phyloP scores from a whole-genome alignment of 1,139 yeast genomes.

The Taphrina pruni region DNA sequence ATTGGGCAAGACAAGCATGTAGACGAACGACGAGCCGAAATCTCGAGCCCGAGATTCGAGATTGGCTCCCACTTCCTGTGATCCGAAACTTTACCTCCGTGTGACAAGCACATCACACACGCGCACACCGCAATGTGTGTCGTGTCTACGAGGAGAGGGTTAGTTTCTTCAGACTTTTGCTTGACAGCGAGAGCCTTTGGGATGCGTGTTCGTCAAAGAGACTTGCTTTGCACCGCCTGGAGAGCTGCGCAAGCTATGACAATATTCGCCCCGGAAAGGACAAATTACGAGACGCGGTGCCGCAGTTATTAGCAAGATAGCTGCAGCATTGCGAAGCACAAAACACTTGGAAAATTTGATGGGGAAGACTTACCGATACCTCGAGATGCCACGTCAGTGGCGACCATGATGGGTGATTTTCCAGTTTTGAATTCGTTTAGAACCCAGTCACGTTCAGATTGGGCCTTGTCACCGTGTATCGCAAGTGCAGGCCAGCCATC shows the following conservation, averaged over 20 bases:
- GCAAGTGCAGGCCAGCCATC: slow-evolving; percentile 99
- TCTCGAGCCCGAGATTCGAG: slow-evolving; percentile 1
- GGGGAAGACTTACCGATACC: slow-evolving; percentile 88
- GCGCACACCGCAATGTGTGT: neutral
- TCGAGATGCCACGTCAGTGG: slow-evolving; percentile 99
- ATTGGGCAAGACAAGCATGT: slow-evolving; percentile 18
- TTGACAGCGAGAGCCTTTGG: slow-evolving; percentile 1
- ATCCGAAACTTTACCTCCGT: slow-evolving; percentile 2
- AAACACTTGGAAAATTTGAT: slow-evolving; percentile 23
- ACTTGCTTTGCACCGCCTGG: slow-evolving; percentile 26
- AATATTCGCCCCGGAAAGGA: neutral
- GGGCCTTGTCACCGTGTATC: slow-evolving; percentile 98
- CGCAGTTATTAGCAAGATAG: slow-evolving; percentile 10
- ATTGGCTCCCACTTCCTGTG: slow-evolving; percentile 10
- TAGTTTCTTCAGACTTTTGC: slow-evolving; percentile 1
- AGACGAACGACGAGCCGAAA: slow-evolving; percentile 19
- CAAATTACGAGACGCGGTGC: slow-evolving; percentile 22
- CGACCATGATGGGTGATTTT: slow-evolving; percentile 95
- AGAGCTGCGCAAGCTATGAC: slow-evolving; percentile 21
- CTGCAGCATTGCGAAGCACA: slow-evolving; percentile 33
- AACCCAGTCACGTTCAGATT: slow-evolving; percentile 99
- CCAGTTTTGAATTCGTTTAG: slow-evolving; percentile 89
- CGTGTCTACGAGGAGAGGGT: neutral
- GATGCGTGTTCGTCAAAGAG: slow-evolving; percentile 19
- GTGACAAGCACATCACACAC: slow-evolving; percentile 1